Evolutionary conservation across 2,329 filamentous ascomycete genomes (phyloP).

Genomic region (Diplodia seriata): DNA sequence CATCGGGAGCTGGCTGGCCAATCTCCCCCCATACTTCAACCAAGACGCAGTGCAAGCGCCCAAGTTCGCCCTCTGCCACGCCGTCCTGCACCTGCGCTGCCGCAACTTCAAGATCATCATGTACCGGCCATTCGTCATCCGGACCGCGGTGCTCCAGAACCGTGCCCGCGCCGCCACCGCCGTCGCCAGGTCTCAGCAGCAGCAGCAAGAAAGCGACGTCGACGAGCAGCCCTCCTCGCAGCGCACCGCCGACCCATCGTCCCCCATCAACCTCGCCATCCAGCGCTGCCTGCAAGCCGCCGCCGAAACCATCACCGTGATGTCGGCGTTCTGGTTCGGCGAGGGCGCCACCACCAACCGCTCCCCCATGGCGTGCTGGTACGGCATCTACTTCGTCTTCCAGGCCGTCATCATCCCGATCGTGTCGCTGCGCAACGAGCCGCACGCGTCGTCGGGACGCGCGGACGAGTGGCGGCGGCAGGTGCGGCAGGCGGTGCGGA

Average conservation of each 20-base stretch:
- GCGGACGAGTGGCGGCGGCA: slow-evolving; percentile 53
- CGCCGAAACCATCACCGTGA: not conserved
- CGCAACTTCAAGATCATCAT: slow-evolving; percentile 58
- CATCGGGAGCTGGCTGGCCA: slow-evolving; percentile 50
- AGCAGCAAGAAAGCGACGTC: not conserved
- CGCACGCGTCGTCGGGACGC: slow-evolving; percentile 44
- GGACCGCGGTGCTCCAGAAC: slow-evolving; percentile 41
- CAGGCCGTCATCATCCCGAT: slow-evolving; percentile 58
- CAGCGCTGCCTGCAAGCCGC: slow-evolving; percentile 11
- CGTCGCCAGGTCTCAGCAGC: not conserved
- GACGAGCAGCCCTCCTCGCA: not conserved
- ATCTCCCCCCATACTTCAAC: slow-evolving; percentile 49
- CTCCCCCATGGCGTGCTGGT: slow-evolving; percentile 28
- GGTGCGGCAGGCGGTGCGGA: slow-evolving; percentile 48
- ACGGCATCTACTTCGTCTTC: slow-evolving; percentile 51
- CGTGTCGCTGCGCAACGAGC: slow-evolving; percentile 56
- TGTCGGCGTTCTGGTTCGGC: slow-evolving; percentile 1
- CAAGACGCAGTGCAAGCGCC: slow-evolving; percentile 43
- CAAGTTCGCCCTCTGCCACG: slow-evolving; percentile 51
- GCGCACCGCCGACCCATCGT: not conserved
- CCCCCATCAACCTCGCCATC: slow-evolving; percentile 2
- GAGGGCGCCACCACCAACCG: not conserved
- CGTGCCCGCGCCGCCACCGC: not conserved
- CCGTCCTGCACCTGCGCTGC: slow-evolving; percentile 55
- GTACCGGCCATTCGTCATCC: slow-evolving; percentile 57